Base-by-base conservation (phyloP, 2,329 filamentous ascomycete genomes). In the Calonectria naviculata region DNA sequence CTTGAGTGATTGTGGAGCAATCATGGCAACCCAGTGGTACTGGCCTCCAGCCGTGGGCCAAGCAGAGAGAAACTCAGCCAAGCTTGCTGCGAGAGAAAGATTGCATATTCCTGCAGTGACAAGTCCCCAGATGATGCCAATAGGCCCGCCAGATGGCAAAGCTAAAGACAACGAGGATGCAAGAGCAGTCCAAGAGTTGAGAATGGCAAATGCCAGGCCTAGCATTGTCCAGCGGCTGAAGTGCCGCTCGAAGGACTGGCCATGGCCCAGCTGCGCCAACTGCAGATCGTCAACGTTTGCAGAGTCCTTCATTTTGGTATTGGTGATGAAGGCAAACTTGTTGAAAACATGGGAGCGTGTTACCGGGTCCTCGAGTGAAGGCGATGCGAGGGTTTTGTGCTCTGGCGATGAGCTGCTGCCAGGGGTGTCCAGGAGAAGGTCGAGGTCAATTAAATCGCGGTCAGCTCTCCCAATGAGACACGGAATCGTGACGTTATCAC, bases 1-100 rank as follows among this genome's bases (percentile, higher is more conserved):
- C 42, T 75, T 78, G 1, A 78, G 52, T 1, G 75, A 74, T 0
- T 38, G 49, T 0, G 76, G 76, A 0, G 76, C 73, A 49, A 78
- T 74, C 4, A 71, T 76, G n/a, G 92, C 91, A 1, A 92, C 92
- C 92, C 92, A 94, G 79, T 94, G 91, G 73, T 94, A 94, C 80
- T 92, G 88, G 5, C 89, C 91, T 71, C 88, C 89, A 4, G 88
- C 88, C 0, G 85, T 87, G 1, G 85, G 86, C 54, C 90, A 93
- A 1, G 90, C 90, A 0, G 90, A 92, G 7, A 93, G 83, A 74
- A 93, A 94, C 79, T 94, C 93, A 28, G 92, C 92, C 12, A 94
- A 84, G 19, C 90, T 93, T 1, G 91, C 87, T 2, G 92, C 91
- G 56, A 94, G 81, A 4, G 80, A 81, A 15, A 82, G 54, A 52